Percentiles rank a stretch among this genome's conserved stretches.
Evolutionary conservation across 2,329 filamentous ascomycete genomes (phyloP).

Genomic region (Arthroderma sp.): DNA sequence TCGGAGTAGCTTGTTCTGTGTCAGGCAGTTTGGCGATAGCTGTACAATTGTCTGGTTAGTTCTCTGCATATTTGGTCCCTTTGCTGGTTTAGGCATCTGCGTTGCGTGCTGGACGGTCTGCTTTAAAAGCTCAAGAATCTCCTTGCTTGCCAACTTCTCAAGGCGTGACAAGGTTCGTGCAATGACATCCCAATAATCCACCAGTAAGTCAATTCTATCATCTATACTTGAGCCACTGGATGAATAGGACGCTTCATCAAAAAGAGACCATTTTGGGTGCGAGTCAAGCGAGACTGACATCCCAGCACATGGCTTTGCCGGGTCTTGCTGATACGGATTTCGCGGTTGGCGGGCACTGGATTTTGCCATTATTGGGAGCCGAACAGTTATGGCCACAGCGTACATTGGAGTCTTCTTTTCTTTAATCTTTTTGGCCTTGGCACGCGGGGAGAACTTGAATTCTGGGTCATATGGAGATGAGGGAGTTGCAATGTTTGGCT

Average conservation of each 20-base stretch:
- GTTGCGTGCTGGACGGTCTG: conserved; percentile 33
- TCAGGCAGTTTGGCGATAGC: conserved; percentile 39
- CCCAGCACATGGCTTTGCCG: conserved; percentile 16
- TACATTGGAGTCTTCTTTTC: conserved; percentile 48
- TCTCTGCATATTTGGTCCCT: conserved; percentile 37
- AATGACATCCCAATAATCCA: conserved; percentile 49
- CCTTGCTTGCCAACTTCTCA: conserved; percentile 41
- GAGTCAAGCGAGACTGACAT: conserved; percentile 34
- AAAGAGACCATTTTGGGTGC: conserved; percentile 28
- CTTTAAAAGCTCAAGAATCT: conserved; percentile 41
- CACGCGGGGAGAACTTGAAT: conserved; percentile 29
- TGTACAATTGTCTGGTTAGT: conserved; percentile 40
- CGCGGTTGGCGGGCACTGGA: conserved; percentile 26
- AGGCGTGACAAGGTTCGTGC: conserved; percentile 44
- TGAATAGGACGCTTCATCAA: conserved; percentile 33
- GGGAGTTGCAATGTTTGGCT: conserved; percentile 18
- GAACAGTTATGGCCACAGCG: conserved; percentile 46
- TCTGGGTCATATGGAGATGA: conserved; percentile 26
- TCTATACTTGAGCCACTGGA: conserved; percentile 39
- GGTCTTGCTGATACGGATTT: conserved; percentile 23
- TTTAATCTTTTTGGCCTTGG: conserved; percentile 37
- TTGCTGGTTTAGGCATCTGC: conserved; percentile 33
- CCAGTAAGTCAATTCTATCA: conserved; percentile 44
- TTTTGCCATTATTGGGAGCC: conserved; percentile 36
- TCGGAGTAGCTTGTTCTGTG: conserved; percentile 35